Evolutionary conservation across 768 basidiomycete species (phyloP), one percentile per base, ranked within the genome.

Genomic region (Trametopsis cervina): DNA sequence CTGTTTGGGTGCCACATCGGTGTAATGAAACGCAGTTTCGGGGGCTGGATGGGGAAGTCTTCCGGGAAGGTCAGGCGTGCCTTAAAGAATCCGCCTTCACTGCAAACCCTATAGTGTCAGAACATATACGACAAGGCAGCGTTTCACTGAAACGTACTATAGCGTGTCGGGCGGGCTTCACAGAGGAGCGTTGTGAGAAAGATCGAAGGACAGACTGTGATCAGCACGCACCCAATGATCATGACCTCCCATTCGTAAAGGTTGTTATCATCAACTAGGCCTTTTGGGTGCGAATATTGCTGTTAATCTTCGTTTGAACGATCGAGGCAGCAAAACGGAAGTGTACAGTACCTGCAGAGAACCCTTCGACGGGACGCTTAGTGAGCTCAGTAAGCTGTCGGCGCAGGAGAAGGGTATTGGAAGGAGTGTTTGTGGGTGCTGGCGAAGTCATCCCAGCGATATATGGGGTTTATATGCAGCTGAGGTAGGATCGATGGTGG

Each of bases 1-100:
- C 95, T 94, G 65, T 97, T 99, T 1, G 96, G 96, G 69, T 99
- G 96, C 82, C 94, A 91, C 79, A 99, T 89, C 27, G 83, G 85
- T 1, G 96, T 97, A 56, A 88, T 78, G 61, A 99, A 99, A 18
- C 79, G 82, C 89, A 98, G 89, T 80, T 91, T 94, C 29, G 96
- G 95, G 6, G 94, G 94, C 41, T 83, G 72, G 45, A 95, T 67
- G 22, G 95, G 95, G 63, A 83, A 97, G 65, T 97, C 91, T 22
- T 77, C 71, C 6, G 94, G 95, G 67, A 99, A 98, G 4, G 83
- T 75, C 49, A 98, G 68, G 45, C 86, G 76, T 15, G 93, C 92
- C 69, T 91, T 93, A 71, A 95, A 87, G 66, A 98, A 89, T 6
- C 90, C 96, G 51, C 95, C 96, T 69, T 99, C 95, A 62, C 91